A percentile compares a stretch with the other conserved stretches of the same genome.
Evolutionary conservation across 139 green algal species (phyloP).

Genomic region (Chlamydomonas applanata): DNA sequence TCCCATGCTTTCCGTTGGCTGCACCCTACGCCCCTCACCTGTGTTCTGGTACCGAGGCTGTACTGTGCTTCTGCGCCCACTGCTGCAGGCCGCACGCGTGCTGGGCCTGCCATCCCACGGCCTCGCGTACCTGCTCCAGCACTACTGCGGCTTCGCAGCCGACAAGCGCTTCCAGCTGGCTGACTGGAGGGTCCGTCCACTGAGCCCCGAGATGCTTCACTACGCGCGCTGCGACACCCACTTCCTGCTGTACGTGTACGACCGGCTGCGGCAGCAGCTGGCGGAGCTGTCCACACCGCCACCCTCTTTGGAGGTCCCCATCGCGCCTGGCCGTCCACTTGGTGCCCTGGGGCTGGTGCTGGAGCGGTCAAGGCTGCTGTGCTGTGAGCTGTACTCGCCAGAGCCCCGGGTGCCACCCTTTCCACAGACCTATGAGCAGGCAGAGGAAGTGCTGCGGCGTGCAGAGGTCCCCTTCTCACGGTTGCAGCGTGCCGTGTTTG

Average conservation of each 20-base stretch:
- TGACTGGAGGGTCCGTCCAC: slow-evolving; percentile 89
- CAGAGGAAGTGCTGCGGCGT: background rate
- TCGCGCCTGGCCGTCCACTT: background rate
- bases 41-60: no score
- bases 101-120: slow-evolving; percentile 51
- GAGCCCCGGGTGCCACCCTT: slow-evolving; percentile 32
- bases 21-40: no score
- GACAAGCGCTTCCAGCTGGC: slow-evolving; percentile 85
- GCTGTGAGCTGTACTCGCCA: slow-evolving; percentile 75
- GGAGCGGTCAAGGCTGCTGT: slow-evolving; percentile 75
- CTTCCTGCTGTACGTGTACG: slow-evolving; percentile 89
- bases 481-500: slow-evolving; percentile 62
- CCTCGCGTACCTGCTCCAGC: slow-evolving; percentile 80
- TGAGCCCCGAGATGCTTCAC: slow-evolving; percentile 74
- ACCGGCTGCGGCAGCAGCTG: slow-evolving; percentile 64
- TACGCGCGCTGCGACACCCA: slow-evolving; percentile 93
- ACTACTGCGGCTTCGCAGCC: slow-evolving; percentile 58
- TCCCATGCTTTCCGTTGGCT: no score
- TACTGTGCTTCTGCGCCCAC: background rate
- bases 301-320: slow-evolving; percentile 12
- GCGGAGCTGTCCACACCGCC: slow-evolving; percentile 11
- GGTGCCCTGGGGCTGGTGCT: slow-evolving; percentile 63
- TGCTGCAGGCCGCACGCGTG: slow-evolving; percentile 66
- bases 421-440: background rate
- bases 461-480: slow-evolving; percentile 34